Base-by-base conservation (phyloP, 768 basidiomycete genomes). In the Candolleomyces eurysporus region DNA sequence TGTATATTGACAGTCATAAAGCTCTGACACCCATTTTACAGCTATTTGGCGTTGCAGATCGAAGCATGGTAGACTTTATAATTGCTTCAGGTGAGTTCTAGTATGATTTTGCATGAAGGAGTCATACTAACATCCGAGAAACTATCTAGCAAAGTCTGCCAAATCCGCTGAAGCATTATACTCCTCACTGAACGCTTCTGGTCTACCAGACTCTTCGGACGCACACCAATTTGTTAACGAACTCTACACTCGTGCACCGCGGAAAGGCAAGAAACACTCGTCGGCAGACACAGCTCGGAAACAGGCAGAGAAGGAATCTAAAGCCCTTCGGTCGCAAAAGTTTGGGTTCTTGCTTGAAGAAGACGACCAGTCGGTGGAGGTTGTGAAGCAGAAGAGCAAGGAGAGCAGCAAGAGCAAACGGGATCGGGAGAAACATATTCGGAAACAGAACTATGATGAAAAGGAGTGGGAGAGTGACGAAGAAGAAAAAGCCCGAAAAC, bases 391-490 rank as follows among this genome's bases (percentile, higher is more conserved):
- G 68, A 79, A 76, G 64, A 73, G 76, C 63, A 80, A 78, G 71
- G 67, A 72, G 55, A 75, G 74, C n/a, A n/a, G n/a, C 65, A 81
- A 78, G 61, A 68, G 63, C 66, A 75, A 69, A 60, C 67, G 66
- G 21, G 72, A 72, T 48, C 76, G 78, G 67, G 88, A 90, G 42
- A 81, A 86, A 59, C 84, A 87, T 63, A 79, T 84, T 43, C 81
- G 94, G 65, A 96, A 95, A 72, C 79, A 94, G 53, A 94, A 96
- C 32, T 83, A 86, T 61, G 90, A 92, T 63, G 84, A 78, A 21
- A 88, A 86, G 58, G 90, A 92, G 61, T 96, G 95, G 94, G 91
- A 93, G 72, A 93, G 91, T 65, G 94, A 94, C 63, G 93, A 92
- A 62, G 94, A 95, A 61, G 92, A 94, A 65, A 78, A 85, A 70